Evolutionary conservation across 352 stramenopile genomes (phyloP), one percentile per base, ranked within the genome.

Genomic region (Phytopythium chamaehyphon): DNA sequence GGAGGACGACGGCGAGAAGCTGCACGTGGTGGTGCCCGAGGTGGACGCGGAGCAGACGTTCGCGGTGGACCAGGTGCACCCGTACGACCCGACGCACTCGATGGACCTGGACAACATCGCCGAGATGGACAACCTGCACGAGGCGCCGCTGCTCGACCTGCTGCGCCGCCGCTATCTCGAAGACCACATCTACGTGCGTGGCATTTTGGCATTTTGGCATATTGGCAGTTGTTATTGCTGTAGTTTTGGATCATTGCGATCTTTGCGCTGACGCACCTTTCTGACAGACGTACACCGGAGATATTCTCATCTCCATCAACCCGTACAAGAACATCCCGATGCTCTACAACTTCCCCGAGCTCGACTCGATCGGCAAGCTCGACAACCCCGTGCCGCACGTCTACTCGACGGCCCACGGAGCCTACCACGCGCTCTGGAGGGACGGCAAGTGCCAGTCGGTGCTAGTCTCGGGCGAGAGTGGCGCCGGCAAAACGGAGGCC

Each of bases 301-400:
- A 98, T 53, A 96, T 98, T 18, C 69, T 98, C 37, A 98, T 98
- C 71, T 97, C 89, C 35, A 95, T 98, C 55, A 98, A 98, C 66
- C 94, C 94, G 49, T 98, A 98, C 86, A 97, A 98, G 79, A 91
- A 92, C 65, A 93, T 97, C 48, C 80, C 85, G 46, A 87, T 94
- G 72, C 71, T 96, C 19, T 96, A 96, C 70, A 94, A 94, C 65
- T 90, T 96, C 43, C 83, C 83, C 5, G 86, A 95, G 48, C 65
- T 95, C n/a, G 83, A 90, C 51, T 90, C 79, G 15, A 87, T 93
- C 51, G 81, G 76, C 22, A 93, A 93, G 55, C 62, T 92, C 19
- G 82, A 95, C 45, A 93, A 96, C 54, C 83, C 79, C 2, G 70
- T 90, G 54, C 85, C 85, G 18, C 85, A 95, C 56, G 85, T 95